Evolutionary conservation across 805 yeast genomes (phyloP), one percentile per base, ranked within the genome.

Genomic region (Candida pini): DNA sequence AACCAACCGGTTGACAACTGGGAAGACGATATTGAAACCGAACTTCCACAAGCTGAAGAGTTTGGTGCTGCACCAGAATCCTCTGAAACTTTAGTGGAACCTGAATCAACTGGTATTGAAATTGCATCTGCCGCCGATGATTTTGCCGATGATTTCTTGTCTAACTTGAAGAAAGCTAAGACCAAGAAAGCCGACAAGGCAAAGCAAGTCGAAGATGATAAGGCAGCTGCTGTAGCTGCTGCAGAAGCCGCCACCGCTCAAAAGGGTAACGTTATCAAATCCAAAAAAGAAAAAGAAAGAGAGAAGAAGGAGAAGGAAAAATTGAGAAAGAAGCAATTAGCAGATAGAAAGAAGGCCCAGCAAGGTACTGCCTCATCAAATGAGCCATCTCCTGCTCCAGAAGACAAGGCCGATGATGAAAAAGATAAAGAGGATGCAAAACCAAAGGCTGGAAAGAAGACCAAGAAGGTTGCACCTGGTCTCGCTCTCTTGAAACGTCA

Each of bases 231-330:
- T n/a, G 25, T 20, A 13, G 26, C 31, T 26, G 29, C 29, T 26
- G 76, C 70, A 31, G 39, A 38, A 16, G 40, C 40, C 10, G 40
- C 51, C 9, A 30, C 44, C 21, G 43, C 41, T 35, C 50, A 48
- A 25, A 53, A 54, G 36, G 87, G 75, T 20, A 87, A 90, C 31
- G 73, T 77, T 45, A 69, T 88, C 54, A 87, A 89, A 62, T 77
- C 90, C 38, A 92, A 90, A 74, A 88, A 90, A 64, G 97, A 84
- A 54, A 84, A 83, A 64, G 94, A 90, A 66, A 89, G 81, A 67
- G 95, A 92, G 62, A 86, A 85, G 77, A 95, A 90, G 61, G 96
- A 89, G 60, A 78, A 76, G 46, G 94, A 84, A 57, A 90, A 90
- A 70, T 85, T 81, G 49, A 73, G 79, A 62, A 90, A 90, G 81